Evolutionary conservation across 495 filamentous ascomycete species (phyloP), one percentile per base, ranked within the genome.

Genomic region (Xylaria longipes): DNA sequence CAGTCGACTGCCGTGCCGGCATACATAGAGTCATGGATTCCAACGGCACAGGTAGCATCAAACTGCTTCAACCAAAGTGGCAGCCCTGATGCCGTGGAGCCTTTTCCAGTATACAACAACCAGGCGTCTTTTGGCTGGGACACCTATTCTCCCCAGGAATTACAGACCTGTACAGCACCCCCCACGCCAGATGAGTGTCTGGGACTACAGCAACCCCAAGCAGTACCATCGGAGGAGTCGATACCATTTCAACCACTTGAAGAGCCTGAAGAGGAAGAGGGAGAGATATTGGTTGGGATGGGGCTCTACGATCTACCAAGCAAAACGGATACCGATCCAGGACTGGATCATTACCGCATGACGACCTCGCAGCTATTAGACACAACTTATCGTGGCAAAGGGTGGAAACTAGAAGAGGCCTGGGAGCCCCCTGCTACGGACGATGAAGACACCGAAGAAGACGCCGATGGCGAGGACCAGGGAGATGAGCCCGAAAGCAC

Each of bases 371-470:
- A 85, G 22, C 76, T 85, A 14, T 64, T 89, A 29, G 84, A 84
- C 22, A 74, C 78, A 43, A 77, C 75, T 15, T 81, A 76, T 75
- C 78, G 80, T 15, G 92, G 92, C 52, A 92, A 92, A 76, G 93
- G 92, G 0, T 80, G 95, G 74, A 97, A 95, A 76, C 83, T 97
- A 17, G 93, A 95, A 82, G 93, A 95, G 71, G 91, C 91, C 6
- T 97, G 93, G 86, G 89, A 89, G 41, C 93, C 93, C 15, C 91
- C 92, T 8, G 84, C 81, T 20, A 79, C 81, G 7, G 86, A 89
- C 37, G 89, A 91, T 7, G 87, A 89, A 37, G 86, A 89, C 1
- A 86, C 87, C 7, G 85, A 88, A 0, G 87, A 83, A 17, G 84
- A 84, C 25, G 83, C 82, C 11, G 83, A 86, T 17, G 82, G 77